Conservation (phyloP, 805 yeast genomes). For the Metschnikowia picachoensis region DNA sequence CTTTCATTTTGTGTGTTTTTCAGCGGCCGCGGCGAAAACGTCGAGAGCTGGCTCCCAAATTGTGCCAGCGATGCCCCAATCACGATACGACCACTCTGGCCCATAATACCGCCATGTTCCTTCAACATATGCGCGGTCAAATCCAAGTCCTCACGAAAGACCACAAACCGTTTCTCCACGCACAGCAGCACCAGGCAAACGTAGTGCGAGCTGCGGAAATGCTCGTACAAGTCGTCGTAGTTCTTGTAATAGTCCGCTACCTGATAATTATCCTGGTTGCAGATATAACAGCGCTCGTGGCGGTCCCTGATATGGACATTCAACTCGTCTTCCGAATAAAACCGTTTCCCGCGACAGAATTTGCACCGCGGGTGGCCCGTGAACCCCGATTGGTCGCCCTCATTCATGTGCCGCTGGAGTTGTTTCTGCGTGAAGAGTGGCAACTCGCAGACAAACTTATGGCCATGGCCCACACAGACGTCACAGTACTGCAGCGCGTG, state of each 20-base stretch:
- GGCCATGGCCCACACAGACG: conserved; percentile 73
- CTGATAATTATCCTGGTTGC: conserved; percentile 71
- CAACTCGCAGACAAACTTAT: conserved; percentile 72
- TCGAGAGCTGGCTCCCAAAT: conserved; percentile 61
- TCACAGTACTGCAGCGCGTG: conserved; percentile 70
- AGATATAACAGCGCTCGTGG: conserved; percentile 88
- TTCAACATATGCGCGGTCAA: conserved; percentile 82
- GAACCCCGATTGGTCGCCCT: conserved; percentile 76
- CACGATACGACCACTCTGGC: conserved; percentile 42
- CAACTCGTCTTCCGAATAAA: conserved; percentile 86
- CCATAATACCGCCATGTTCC: conserved; percentile 64
- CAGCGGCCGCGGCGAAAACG: conserved; percentile 36
- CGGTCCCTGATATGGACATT: conserved; percentile 73
- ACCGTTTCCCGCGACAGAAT: conserved; percentile 69
- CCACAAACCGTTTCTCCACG: conserved; percentile 86
- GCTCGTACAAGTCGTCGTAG: conserved; percentile 70
- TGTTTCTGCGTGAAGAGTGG: conserved; percentile 56
- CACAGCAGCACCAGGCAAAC: conserved; percentile 76
- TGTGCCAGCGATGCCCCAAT: conserved; percentile 36
- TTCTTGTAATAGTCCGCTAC: conserved; percentile 60
- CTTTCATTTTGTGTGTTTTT: conserved; percentile 15
- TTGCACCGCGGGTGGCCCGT: conserved; percentile 86
- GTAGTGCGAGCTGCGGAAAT: conserved; percentile 71
- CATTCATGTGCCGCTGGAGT: conserved; percentile 63
- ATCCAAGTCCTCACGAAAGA: conserved; percentile 81